Base-by-base conservation (phyloP, 805 yeast species). In the Yamadazyma paraphyllophila region DNA sequence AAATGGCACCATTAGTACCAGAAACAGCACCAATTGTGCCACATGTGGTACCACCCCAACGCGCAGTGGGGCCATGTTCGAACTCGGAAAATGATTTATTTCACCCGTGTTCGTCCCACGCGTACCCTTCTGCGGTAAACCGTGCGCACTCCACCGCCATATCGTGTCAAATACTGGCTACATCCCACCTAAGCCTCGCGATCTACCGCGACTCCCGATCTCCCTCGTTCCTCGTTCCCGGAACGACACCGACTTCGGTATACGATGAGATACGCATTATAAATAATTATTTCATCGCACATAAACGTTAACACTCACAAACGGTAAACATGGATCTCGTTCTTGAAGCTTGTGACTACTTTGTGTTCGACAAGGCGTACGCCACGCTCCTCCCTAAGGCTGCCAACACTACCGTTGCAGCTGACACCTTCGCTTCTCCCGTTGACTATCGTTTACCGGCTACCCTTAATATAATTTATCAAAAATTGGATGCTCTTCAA, bases 281-380 rank as follows among this genome's bases (percentile, higher is more conserved):
- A 71, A 74, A 54, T 63, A 64, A 49, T 34, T 30, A 37, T 12
- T 13, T 25, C 16, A 15, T 12, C 29, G 15, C 17, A 8, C 34
- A 25, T 14, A 40, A 33, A 20, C 24, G 24, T 20, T 20, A 20
- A 20, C 24, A 20, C 24, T 29, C 13, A 11, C 13, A 29, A 29
- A 29, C 14, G 25, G 7, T 35, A 26, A 52, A 29, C 29, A 92
- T 94, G 99, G 99, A 94, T 84, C 72, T 94, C 59, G 90, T 89
- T 17, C 76, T 94, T 43, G 99, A 94, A 65, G 71, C 81, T 17
- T 67, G 73, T 38, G 99, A 94, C 67, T 74, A 87, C 39, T 87
- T 69, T 56, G 57, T 81, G 25, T 78, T 92, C 41, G 99, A 94
- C 69, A 74, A 72, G 61, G 69, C 80, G 13, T 92, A 90, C 57